Evolutionary conservation across 192 early-diverging fungal species (phyloP), one percentile per base, ranked within the genome.

Genomic region (Coemansia sp.): DNA sequence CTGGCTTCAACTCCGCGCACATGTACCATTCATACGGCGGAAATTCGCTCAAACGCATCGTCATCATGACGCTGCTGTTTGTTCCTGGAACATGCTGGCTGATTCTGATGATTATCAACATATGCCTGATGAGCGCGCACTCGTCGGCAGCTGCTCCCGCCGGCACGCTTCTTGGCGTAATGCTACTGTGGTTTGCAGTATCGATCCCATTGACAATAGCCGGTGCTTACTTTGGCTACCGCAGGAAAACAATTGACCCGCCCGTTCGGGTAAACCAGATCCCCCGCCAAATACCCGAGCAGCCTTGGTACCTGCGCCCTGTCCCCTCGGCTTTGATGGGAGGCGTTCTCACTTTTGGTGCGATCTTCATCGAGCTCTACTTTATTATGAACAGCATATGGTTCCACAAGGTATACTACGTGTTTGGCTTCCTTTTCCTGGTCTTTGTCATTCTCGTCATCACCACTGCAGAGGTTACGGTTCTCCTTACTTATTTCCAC

Each of bases 321-420:
- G 48, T 89, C 45, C 85, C 89, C 5, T 87, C 94, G 43, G 87
- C 93, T 63, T 68, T 90, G 55, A 87, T 92, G 75, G 90, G 90
- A 10, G 96, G 95, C 41, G 72, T 98, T 33, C 84, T 98, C 43
- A 94, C 94, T 20, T 98, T 98, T 73, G 93, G 89, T 5, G 89
- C 94, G 23, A 93, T 97, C 57, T 98, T 97, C 67, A 94, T 97
- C 68, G 96, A 98, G 86, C 85, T 97, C 51, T 97, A 96, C 84
- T 98, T 95, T 81, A 92, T 98, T 63, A 92, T 97, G 85, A 92
- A 92, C 79, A 92, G 89, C 49, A 94, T 97, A 52, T 96, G 94
- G 94, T 90, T 89, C 85, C 91, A 93, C 86, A 89, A 91, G 71
- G 89, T 94, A 24, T 98, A 96, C 84, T 95, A 96, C 71, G 89